These are phyloP conservation scores for Erodium trifolium DNA, from an alignment of 441 rosid species.

Conservation along the genomic window DNA sequence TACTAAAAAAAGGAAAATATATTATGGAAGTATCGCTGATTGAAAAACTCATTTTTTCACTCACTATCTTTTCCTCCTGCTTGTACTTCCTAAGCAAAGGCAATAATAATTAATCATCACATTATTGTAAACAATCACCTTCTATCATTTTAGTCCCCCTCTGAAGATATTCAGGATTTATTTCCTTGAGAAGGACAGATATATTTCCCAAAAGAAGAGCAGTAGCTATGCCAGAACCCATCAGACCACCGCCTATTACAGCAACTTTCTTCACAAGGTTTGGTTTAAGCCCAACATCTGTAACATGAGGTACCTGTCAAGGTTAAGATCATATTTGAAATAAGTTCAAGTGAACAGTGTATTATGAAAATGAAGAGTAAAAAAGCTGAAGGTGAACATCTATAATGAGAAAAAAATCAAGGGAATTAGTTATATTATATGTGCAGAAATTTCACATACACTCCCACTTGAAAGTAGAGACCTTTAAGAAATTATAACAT, in stretches of 20 bases:
- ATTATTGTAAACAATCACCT: conserved; percentile 18
- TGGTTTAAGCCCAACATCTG: conserved; percentile 24
- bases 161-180: conserved; percentile 21
- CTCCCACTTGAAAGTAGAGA: neutral
- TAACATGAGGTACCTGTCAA: conserved; percentile 25
- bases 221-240: conserved; percentile 31
- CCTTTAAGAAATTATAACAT: neutral
- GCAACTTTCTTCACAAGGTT: conserved; percentile 25
- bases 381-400: neutral
- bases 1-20: neutral
- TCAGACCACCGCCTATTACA: conserved; percentile 28
- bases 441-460: neutral
- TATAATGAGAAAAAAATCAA: neutral
- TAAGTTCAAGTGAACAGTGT: conserved; percentile 1
- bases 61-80: neutral
- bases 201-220: conserved; percentile 22
- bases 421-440: neutral
- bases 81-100: neutral
- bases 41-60: neutral
- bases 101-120: conserved; percentile 15
- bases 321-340: neutral
- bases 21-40: neutral
- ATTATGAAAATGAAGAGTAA: neutral
- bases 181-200: conserved; percentile 26
- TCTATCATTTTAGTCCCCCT: conserved; percentile 9